Evolutionary conservation across 345 rosid species (phyloP), one percentile per base, ranked within the genome.

Genomic region (Boechera divaricarpa): DNA sequence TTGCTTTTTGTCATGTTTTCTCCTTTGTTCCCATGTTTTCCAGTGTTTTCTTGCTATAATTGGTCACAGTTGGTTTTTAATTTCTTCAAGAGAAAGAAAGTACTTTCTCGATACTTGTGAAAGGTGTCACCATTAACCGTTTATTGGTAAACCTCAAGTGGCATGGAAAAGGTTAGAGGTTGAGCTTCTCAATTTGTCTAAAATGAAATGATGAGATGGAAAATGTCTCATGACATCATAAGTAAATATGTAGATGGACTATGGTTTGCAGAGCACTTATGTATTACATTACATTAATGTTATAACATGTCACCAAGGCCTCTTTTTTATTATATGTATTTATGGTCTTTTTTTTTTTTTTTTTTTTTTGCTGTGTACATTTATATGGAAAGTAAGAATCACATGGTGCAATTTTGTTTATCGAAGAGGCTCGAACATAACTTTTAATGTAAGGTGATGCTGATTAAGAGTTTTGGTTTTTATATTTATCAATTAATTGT

Each of bases 1-100:
- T 72, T 59, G 26, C 35, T 58, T 35, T 57, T 24, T 47, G 47
- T 28, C 53, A 16, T 69, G 47, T 35, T 26, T 70, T 48, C 41
- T 48, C 15, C n/a, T 35, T 33, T 66, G 32, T 65, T 35, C 45
- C 35, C 55, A 21, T 26, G 62, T 53, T 51, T 42, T 12, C 12
- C 9, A 45, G 63, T 36, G 63, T 54, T 51, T 42, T 7, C 38
- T 36, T 75, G 4, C 35, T 21, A 9, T 41, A 18, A 41, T n/a
- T 56, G 38, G 39, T 26, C 18, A 29, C 24, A 72, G 3, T 12
- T 49, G 28, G 70, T 42, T 26, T 56, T 10, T 4, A 31, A 24
- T 48, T 16, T 52, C 2, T 24, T 48, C n/a, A 58, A 59, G 32
- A 66, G 10, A 75, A 54, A 33, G 10, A 5, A 24, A 61, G 31